phyloP scores from a whole-genome alignment of 2,329 filamentous ascomycete species.

The Cylindrodendrum hubeiense region DNA sequence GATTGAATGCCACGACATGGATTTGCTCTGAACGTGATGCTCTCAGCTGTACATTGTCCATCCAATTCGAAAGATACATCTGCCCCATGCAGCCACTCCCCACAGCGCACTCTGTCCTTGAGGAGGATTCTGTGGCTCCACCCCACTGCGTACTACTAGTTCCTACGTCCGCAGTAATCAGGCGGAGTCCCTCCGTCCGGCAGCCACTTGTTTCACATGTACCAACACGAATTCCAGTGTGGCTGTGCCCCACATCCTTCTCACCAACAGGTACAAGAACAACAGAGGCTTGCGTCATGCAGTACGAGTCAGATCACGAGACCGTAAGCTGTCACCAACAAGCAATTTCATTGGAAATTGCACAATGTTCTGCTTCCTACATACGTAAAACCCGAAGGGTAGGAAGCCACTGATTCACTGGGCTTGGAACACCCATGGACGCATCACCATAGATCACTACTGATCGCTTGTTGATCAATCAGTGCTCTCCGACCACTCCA shows the following conservation, averaged over 20 bases:
- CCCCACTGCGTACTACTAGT: no score
- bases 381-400: no score
- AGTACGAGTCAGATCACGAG: slow-evolving; percentile 24
- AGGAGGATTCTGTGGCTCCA: no score
- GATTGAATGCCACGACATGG: no score
- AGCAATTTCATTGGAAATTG: not conserved
- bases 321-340: not conserved
- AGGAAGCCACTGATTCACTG: not conserved
- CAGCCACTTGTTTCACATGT: not conserved
- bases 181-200: no score
- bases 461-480: not conserved
- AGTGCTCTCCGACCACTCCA: not conserved
- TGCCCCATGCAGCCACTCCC: no score
- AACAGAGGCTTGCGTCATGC: slow-evolving; percentile 38
- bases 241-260: not conserved
- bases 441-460: not conserved
- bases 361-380: not conserved
- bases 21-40: no score
- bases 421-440: not conserved
- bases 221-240: not conserved
- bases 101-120: no score
- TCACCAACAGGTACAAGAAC: not conserved
- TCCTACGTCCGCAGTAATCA: no score
- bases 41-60: no score
- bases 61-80: no score